Evolutionary conservation across 2,329 filamentous ascomycete genomes (phyloP).

Genomic region (Dactylellina haptotyla): DNA sequence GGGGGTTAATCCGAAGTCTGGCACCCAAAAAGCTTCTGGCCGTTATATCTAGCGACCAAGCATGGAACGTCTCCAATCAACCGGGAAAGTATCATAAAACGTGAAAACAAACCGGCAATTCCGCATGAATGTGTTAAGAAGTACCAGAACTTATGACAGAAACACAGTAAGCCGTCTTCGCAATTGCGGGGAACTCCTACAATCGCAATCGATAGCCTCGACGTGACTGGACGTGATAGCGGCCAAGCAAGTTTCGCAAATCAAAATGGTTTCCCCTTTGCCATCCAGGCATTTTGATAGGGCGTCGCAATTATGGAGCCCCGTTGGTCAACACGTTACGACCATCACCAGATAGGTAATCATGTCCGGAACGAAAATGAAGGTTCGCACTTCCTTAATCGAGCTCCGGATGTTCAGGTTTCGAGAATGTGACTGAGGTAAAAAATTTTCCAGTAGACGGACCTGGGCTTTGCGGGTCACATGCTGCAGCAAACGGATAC

Average conservation of each 20-base stretch:
- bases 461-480: constrained; percentile 41
- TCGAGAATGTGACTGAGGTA: constrained; percentile 47
- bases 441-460: constrained; percentile 49
- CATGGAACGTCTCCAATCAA: constrained; percentile 53
- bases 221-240: neutral
- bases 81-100: constrained; percentile 45
- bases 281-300: constrained; percentile 18
- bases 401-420: constrained; percentile 36
- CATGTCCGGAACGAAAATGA: constrained; percentile 39
- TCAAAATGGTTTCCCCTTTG: neutral
- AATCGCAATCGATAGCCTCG: constrained; percentile 14
- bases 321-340: neutral
- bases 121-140: neutral
- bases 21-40: constrained; percentile 41
- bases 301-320: constrained; percentile 36
- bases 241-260: constrained; percentile 41
- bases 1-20: constrained; percentile 54
- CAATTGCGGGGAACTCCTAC: constrained; percentile 31
- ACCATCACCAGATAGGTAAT: constrained; percentile 46
- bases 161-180: constrained; percentile 7
- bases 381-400: constrained; percentile 35
- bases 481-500: constrained; percentile 38
- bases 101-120: constrained; percentile 23
- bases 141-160: constrained; percentile 4
- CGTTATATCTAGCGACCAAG: constrained; percentile 53